Evolutionary conservation across 306 rosid species (phyloP), one percentile per base, ranked within the genome.

Genomic region (Vigna nakashimae): DNA sequence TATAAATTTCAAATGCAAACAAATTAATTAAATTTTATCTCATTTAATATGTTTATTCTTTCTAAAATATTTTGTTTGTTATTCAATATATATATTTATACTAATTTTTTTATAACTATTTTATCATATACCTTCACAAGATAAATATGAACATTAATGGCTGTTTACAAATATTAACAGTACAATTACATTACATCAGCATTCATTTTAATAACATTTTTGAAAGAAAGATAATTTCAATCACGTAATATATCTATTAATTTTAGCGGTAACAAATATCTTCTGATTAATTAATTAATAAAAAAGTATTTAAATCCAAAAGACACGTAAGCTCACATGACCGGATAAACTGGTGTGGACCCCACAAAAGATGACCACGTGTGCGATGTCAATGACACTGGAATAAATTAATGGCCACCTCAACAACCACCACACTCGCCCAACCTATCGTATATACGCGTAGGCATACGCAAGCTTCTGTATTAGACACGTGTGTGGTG

Each of bases 401-500:
- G 84, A 88, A 89, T 83, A 85, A 83, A 82, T 58, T 74, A 85
- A 85, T 62, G 65, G 86, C 73, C 87, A 94, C 86, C 97, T 89
- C 95, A 89, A 83, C 73, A 80, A 89, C 84, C 80, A 87, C 88
- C 87, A 79, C 76, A 65, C 83, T 72, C 56, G 63, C 64, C 72
- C 74, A 73, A 57, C 70, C 55, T 57, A 82, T 10, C 75, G 79
- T 77, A 77, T 71, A 43, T 69, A 68, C 77, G 76, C 58, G 80
- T 88, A 83, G 67, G 83, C 69, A 76, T 89, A 86, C 89, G 72
- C 64, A 76, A 38, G 0, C n/a, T 40, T 46, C 14, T 0, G 2
- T 45, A 55, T 74, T 63, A 69, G 88, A 91, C 99, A 95, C 98
- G 98, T 95, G 99, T 86, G 42, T 5, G 79, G 51, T 92, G 97